Base-by-base conservation (phyloP, 2,329 filamentous ascomycete genomes). In the Pseudopithomyces maydicus region DNA sequence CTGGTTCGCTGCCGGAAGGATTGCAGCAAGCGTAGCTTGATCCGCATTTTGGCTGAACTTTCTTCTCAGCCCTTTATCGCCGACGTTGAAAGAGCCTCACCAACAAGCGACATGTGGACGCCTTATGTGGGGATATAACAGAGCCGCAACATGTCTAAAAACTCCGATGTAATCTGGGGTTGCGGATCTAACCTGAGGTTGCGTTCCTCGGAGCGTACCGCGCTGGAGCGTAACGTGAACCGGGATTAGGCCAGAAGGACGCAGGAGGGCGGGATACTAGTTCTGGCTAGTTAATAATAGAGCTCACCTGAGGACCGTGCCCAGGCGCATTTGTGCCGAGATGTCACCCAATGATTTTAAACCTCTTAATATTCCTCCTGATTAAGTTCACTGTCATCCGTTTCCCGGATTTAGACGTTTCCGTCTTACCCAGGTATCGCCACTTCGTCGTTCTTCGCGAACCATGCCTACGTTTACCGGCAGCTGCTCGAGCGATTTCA, bases 1-100 rank as follows among this genome's bases (percentile, higher is more conserved):
- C 6, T 29, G 19, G 33, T n/a, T 20, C 47, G n/a, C 4, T 19
- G 47, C 26, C 47, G 47, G 47, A 50, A 50, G 47, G 47, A 50
- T 50, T 50, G 47, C 47, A 19, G 36, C 15, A 42, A 42, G 36
- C 47, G 47, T 32, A 39, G 36, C 14, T 20, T 19, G 41, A 23
- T 23, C 23, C 33, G 7, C 33, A 10, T 38, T 20, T 15, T 33
- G 46, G 46, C 46, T 50, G 22, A 23, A 32, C 15, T 23, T 15
- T 23, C 4, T n/a, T 39, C 23, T 38, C 46, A 7, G 17, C 19
- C 20, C n/a, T 29, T 20, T 19, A 20, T 45, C 39, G 39, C 41
- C 41, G 41, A 45, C 39, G 38, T 29, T 38, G 46, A 39, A 33
- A 39, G 46, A 35, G 32, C 23, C 19, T 17, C 43, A 46, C 14